Percentiles rank a stretch among this genome's conserved stretches.
Conservation (phyloP, 768 basidiomycete species). For the Chlorophyllum brunneum region DNA sequence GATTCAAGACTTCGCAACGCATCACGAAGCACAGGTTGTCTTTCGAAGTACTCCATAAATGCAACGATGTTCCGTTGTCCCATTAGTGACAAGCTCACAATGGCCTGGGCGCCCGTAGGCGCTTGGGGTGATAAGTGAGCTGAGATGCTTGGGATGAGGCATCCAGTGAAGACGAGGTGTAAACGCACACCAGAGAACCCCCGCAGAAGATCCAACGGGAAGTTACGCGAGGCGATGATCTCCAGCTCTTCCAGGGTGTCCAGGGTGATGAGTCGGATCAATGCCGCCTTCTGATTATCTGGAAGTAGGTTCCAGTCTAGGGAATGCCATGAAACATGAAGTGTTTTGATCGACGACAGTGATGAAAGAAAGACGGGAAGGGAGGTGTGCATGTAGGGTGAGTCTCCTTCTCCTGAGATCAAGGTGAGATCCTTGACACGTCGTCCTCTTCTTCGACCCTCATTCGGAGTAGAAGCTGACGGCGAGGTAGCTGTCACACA, state of each 20-base stretch:
- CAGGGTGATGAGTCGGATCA: neutral
- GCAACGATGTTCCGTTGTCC: conserved; percentile 2
- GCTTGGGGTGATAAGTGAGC: neutral
- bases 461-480: neutral
- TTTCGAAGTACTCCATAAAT: conserved; percentile 5
- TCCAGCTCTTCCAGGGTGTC: neutral
- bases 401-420: neutral
- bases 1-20: neutral
- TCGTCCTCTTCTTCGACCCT: neutral
- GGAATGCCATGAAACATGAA: conserved; percentile 6
- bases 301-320: conserved; percentile 5
- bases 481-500: neutral
- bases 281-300: neutral
- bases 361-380: conserved; percentile 3
- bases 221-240: conserved; percentile 2
- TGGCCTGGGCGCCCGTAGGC: neutral
- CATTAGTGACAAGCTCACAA: neutral
- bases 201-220: conserved; percentile 11
- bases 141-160: neutral
- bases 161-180: neutral
- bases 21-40: neutral
- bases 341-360: neutral
- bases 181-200: neutral
- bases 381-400: conserved; percentile 3
- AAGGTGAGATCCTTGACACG: neutral